phyloP scores from a whole-genome alignment of 495 filamentous ascomycete genomes.

The Aspergillus homomorphus region DNA sequence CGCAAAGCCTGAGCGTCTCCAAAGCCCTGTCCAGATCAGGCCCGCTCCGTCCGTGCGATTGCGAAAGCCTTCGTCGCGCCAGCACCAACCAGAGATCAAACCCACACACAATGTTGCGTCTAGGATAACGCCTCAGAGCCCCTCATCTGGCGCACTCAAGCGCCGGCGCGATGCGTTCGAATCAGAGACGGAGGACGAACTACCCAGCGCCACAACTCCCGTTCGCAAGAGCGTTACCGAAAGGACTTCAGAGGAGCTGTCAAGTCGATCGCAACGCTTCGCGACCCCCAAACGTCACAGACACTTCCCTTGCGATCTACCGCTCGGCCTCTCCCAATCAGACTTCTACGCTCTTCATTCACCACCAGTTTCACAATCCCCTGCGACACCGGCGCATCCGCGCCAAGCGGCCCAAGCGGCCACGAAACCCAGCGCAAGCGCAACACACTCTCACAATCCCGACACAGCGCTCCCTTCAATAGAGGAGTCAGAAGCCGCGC shows the following conservation, averaged over 20 bases:
- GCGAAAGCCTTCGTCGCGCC: slow-evolving; percentile 25
- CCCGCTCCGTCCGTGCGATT: slow-evolving; percentile 49
- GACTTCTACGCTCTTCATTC: slow-evolving; percentile 61
- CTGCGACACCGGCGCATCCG: slow-evolving; percentile 30
- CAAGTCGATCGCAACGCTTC: slow-evolving; percentile 26
- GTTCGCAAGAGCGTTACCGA: not conserved
- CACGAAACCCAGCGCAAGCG: not conserved
- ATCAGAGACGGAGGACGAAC: slow-evolving; percentile 44
- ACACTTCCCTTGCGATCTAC: slow-evolving; percentile 62
- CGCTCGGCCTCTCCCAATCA: slow-evolving; percentile 60
- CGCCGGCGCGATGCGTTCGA: slow-evolving; percentile 56
- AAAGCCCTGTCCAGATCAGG: slow-evolving; percentile 48
- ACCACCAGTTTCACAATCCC: slow-evolving; percentile 39
- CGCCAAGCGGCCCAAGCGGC: slow-evolving; percentile 6
- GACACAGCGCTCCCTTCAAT: slow-evolving; percentile 43
- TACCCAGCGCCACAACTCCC: slow-evolving; percentile 28
- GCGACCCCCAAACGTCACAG: slow-evolving; percentile 68
- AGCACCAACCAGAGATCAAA: slow-evolving; percentile 10
- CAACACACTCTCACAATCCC: slow-evolving; percentile 22
- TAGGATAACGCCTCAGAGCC: slow-evolving; percentile 37
- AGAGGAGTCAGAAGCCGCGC: slow-evolving; percentile 24
- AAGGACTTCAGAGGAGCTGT: not conserved
- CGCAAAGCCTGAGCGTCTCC: slow-evolving; percentile 43
- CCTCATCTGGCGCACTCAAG: slow-evolving; percentile 57
- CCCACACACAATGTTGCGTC: slow-evolving; percentile 14